Percentiles rank a stretch among this genome's conserved stretches.
Conservation (phyloP, 2,329 filamentous ascomycete genomes). For the Claviceps sorghi region DNA sequence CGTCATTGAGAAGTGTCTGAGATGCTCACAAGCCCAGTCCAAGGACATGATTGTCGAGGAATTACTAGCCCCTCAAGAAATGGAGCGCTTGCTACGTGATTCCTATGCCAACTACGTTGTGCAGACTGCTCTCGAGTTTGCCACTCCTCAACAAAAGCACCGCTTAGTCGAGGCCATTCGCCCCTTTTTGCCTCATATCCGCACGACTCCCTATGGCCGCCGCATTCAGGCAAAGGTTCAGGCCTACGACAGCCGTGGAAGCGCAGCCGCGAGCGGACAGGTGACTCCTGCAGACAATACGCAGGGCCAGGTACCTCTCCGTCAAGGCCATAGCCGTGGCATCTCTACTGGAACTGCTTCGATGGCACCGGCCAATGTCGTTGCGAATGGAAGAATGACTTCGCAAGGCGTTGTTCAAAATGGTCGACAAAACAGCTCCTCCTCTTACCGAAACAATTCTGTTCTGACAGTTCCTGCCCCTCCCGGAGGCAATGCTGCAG, state of each 20-base stretch:
- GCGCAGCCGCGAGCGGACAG: slow-evolving; percentile 31
- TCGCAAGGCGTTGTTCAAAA: slow-evolving; percentile 8
- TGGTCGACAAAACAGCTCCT: slow-evolving; percentile 20
- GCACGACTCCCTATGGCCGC: slow-evolving; percentile 84
- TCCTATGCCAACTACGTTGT: slow-evolving; percentile 96
- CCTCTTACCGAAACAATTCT: slow-evolving; percentile 18
- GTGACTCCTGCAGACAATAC: slow-evolving; percentile 37
- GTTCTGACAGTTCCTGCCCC: slow-evolving; percentile 19
- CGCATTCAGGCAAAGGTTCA: slow-evolving; percentile 83
- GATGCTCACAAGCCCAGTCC: slow-evolving; percentile 60
- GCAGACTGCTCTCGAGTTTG: slow-evolving; percentile 84
- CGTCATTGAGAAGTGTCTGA: slow-evolving; percentile 91
- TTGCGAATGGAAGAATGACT: slow-evolving; percentile 12
- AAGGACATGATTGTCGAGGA: slow-evolving; percentile 77
- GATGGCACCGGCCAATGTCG: slow-evolving; percentile 19
- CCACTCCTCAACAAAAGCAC: slow-evolving; percentile 56
- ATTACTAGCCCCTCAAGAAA: slow-evolving; percentile 57
- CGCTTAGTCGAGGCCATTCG: slow-evolving; percentile 73
- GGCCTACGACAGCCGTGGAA: slow-evolving; percentile 37
- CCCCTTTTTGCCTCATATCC: slow-evolving; percentile 69
- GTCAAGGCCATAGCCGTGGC: slow-evolving; percentile 27
- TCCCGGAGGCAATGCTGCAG: slow-evolving; percentile 11
- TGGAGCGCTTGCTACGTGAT: slow-evolving; percentile 80
- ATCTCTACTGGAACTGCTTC: slow-evolving; percentile 24
- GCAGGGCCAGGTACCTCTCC: slow-evolving; percentile 38